Evolutionary conservation across 2,329 filamentous ascomycete genomes (phyloP), one percentile per base, ranked within the genome.

Genomic region (Fusarium camptoceras): DNA sequence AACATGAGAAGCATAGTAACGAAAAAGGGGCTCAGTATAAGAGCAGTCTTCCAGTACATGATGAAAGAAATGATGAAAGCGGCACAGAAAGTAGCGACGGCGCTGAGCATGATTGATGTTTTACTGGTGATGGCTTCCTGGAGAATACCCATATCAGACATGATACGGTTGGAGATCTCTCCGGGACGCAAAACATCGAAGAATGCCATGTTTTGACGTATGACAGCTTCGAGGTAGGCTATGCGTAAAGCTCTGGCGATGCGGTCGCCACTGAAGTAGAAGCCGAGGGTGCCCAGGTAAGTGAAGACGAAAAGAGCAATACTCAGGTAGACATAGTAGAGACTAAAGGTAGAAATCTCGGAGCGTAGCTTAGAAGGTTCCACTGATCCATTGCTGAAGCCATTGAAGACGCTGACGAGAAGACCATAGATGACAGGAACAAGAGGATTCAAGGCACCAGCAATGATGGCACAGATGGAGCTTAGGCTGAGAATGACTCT

Each of bases 121-220:
- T 95, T 95, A 78, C 94, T 91, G 0, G 92, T 94, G 39, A 97
- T 92, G 59, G 92, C 93, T 72, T 94, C 92, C 77, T 95, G 93
- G 56, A 97, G 88, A 55, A 94, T 82, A 76, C 95, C 95, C 25
- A 91, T 94, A 78, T 97, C 93, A 8, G 92, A 89, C 0, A 93
- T 96, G 73, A 96, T 94, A 14, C 66, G 44, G 8, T 42, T 57
- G 3, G 68, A 58, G 11, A 81, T 73, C 5, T 80, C 80, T 3
- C 81, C 82, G n/a, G 60, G 49, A 18, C 76, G 78, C 16, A 76
- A 64, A n/a, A 75, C 71, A 66, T 88, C 86, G 57, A 86, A 87
- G 70, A 83, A 84, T 64, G 79, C 81, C 20, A 87, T 81, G 46
- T 87, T 84, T 64, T 87, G 83, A 3, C 84, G 75, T 6, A 87